A percentile compares a stretch with the other conserved stretches of the same genome.
These are phyloP conservation scores for Trametes sanguinea DNA, from an alignment of 768 basidiomycete species.

Conservation along the genomic window DNA sequence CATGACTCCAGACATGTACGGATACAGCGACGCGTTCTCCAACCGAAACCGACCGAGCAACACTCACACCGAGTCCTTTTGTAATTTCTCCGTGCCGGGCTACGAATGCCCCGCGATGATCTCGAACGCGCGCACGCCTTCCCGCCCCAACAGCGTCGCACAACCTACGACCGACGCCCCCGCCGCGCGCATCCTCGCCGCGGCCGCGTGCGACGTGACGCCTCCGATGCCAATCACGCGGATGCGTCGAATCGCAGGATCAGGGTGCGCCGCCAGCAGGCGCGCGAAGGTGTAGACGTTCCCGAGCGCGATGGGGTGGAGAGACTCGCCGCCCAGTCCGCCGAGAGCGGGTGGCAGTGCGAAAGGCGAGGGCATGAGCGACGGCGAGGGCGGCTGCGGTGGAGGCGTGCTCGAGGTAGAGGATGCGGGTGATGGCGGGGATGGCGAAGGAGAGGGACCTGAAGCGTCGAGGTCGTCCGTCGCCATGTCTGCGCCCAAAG, in stretches of 20 bases:
- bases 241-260: slow-evolving; percentile 48
- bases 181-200: slow-evolving; percentile 67
- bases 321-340: slow-evolving; percentile 73
- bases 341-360: slow-evolving; percentile 69
- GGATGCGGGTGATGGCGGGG: not conserved
- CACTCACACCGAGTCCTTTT: no score
- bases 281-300: slow-evolving; percentile 67
- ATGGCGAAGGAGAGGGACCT: not conserved
- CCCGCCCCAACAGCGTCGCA: slow-evolving; percentile 50
- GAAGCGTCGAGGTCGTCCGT: slow-evolving; percentile 11
- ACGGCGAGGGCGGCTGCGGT: slow-evolving; percentile 12
- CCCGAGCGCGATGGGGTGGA: slow-evolving; percentile 79
- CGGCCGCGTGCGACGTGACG: slow-evolving; percentile 62
- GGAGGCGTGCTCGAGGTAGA: slow-evolving; percentile 19
- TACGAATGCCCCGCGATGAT: slow-evolving; percentile 12
- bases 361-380: slow-evolving; percentile 33
- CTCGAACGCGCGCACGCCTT: slow-evolving; percentile 44
- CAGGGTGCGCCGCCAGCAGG: slow-evolving; percentile 47
- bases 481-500: slow-evolving; percentile 1
- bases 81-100: no score
- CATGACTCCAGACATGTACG: no score
- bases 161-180: slow-evolving; percentile 75
- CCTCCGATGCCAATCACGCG: slow-evolving; percentile 82
- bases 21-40: no score
- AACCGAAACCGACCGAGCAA: no score